Evolutionary conservation across 2,329 filamentous ascomycete species (phyloP).

Genomic region (Penicillium paneum): DNA sequence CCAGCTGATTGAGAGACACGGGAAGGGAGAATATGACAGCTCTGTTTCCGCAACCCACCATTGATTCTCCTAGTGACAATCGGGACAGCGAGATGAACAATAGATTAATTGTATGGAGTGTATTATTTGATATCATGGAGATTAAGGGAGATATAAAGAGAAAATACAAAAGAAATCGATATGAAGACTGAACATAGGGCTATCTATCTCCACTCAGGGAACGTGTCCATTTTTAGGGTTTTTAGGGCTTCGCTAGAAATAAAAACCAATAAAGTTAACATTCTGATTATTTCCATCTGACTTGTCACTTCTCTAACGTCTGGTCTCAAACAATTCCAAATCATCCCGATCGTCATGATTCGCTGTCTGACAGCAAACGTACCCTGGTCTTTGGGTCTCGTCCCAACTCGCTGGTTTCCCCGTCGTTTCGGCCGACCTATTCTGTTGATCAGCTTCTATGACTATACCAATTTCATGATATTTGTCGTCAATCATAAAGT

Average conservation of each 20-base stretch:
- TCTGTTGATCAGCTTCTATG: neutral
- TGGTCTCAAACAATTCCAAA: conserved; percentile 24
- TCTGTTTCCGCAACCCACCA: conserved; percentile 25
- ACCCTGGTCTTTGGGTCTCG: conserved; percentile 24
- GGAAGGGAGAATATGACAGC: conserved; percentile 31
- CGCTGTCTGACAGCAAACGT: conserved; percentile 23
- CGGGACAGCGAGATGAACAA: neutral
- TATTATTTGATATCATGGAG: neutral
- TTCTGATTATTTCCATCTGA: conserved; percentile 8
- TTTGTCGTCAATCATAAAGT: neutral
- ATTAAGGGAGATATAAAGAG: neutral
- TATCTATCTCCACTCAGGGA: conserved; percentile 9
- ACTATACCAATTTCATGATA: neutral
- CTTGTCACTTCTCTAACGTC: conserved; percentile 20
- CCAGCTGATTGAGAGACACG: conserved; percentile 5
- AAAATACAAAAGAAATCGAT: neutral
- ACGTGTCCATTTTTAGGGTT: conserved; percentile 15
- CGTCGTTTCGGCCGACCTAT: neutral
- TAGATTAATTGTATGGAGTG: neutral
- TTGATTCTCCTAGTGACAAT: neutral
- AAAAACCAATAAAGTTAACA: conserved; percentile 2
- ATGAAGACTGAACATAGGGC: neutral
- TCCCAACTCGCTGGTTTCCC: conserved; percentile 20
- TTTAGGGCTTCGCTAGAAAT: conserved; percentile 12
- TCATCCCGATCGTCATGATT: conserved; percentile 13